Evolutionary conservation across 805 yeast species (phyloP), one percentile per base, ranked within the genome.

Genomic region (Yarrowia keelungensis): DNA sequence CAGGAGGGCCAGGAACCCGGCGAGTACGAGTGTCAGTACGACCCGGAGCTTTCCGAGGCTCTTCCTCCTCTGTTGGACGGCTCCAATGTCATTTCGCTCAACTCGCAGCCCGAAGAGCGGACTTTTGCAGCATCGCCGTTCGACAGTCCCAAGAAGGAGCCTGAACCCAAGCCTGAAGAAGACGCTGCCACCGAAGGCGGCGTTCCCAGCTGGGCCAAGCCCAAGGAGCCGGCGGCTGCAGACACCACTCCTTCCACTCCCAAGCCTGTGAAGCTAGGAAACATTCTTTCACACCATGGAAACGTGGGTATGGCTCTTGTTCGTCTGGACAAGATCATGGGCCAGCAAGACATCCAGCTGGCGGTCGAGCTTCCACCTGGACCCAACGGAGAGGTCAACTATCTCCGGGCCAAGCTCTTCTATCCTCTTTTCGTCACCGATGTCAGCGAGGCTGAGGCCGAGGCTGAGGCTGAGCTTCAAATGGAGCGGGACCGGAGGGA

Each of bases 301-400:
- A 85, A 87, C 70, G 75, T 84, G 32, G 97, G 97, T 0, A 82
- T 92, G 12, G 89, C 91, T 5, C 77, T 88, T 54, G 81, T 90
- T 14, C 82, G 83, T 71, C 79, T 77, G 69, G 88, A 81, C 74
- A 82, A 79, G 76, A 80, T 79, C 71, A 53, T 42, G 50, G 75
- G 74, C 32, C 76, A 68, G 76, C 78, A 77, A 70, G 79, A 74
- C 41, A 79, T 71, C 73, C 76, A 69, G 66, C 76, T 77, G 62
- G 74, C 73, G 54, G 70, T 81, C 35, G 78, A 77, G 61, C 38
- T 75, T n/a, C 67, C 67, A 2, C 67, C 54, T 10, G 65, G 65
- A 32, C 67, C 67, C 22, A 41, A 62, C 15, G 67, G 67, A 19
- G 42, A 62, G 54, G 47, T 62, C 56, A 46, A 62, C 14, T 62